Percentiles rank a stretch among this genome's conserved stretches.
Conservation (phyloP, 176 grass and related monocot genomes). For the Coix lacrymajobi region DNA sequence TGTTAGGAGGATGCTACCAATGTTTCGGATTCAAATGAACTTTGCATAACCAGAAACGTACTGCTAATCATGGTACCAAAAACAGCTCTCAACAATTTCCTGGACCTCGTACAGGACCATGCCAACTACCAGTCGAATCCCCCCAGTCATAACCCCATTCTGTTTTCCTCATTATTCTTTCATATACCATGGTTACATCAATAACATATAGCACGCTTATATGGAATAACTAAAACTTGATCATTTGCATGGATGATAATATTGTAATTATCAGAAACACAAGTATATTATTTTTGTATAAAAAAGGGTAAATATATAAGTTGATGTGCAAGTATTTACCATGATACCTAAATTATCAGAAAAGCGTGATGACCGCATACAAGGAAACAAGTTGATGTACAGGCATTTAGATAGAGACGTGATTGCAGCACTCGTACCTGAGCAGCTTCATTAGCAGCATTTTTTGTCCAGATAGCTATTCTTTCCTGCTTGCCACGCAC, state of each 20-base stretch:
- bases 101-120: not conserved
- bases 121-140: not conserved
- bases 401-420: not conserved
- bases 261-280: not conserved
- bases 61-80: not conserved
- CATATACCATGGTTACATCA: not conserved
- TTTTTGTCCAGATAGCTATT: slow-evolving; percentile 92
- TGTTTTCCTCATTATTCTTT: not conserved
- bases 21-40: not conserved
- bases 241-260: not conserved
- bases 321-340: not conserved
- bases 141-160: not conserved
- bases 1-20: not conserved
- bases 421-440: slow-evolving; percentile 50
- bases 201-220: not conserved
- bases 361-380: not conserved
- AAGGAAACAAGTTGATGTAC: not conserved
- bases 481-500: slow-evolving; percentile 80
- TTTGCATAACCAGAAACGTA: not conserved
- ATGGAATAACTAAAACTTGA: not conserved
- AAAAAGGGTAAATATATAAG: not conserved
- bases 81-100: not conserved
- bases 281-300: not conserved
- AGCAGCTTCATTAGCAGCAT: slow-evolving; percentile 89
- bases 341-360: not conserved